Evolutionary conservation across 345 rosid genomes (phyloP).

Genomic region (Aquilaria sinensis): DNA sequence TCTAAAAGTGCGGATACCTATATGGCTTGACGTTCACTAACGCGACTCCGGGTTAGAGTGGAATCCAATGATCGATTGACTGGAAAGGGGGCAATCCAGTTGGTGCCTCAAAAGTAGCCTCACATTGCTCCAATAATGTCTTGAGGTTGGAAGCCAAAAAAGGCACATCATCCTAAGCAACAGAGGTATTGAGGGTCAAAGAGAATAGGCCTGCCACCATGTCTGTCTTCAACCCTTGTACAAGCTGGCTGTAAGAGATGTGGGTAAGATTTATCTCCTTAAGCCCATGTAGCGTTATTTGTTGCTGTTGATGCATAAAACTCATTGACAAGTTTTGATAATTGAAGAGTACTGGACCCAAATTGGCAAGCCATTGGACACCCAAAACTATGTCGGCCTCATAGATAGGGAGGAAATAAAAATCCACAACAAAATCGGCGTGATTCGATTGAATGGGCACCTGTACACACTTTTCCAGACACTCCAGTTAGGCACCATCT

Average conservation of each 20-base stretch:
- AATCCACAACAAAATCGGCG: neutral
- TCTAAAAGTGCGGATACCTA: neutral
- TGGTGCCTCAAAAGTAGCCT: neutral
- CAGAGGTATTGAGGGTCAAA: neutral
- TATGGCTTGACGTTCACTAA: neutral
- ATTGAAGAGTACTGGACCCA: neutral
- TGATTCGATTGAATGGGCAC: neutral
- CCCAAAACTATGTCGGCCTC: neutral
- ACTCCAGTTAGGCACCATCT: neutral
- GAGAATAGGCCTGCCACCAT: too few relatives aligned
- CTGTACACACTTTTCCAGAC: neutral
- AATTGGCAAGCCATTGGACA: neutral
- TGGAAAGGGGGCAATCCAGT: neutral
- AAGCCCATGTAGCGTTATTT: neutral
- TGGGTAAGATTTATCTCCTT: neutral
- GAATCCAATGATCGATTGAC: neutral
- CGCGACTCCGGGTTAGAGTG: neutral
- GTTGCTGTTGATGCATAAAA: neutral
- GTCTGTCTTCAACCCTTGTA: too few relatives aligned
- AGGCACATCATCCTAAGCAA: neutral
- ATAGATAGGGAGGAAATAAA: too few relatives aligned
- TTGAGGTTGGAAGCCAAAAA: neutral
- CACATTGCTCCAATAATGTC: neutral
- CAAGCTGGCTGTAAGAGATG: neutral
- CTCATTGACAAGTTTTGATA: neutral